Evolutionary conservation across 1,284 basidiomycete species (phyloP).

Genomic region (Gymnopus androsaceus): DNA sequence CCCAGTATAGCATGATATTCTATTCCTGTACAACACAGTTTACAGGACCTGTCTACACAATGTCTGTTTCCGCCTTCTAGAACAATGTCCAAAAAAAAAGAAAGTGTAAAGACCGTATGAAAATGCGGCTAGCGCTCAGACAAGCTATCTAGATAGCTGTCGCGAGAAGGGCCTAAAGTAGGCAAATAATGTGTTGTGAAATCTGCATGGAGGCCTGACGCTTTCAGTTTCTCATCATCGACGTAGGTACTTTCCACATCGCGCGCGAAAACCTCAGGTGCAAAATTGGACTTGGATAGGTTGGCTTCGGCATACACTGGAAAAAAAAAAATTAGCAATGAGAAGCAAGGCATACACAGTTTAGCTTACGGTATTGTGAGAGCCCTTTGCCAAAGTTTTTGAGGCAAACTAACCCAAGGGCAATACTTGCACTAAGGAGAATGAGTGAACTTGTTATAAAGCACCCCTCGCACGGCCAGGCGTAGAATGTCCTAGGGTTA

Average conservation of each 20-base stretch:
- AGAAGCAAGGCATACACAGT: background rate
- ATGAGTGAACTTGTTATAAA: slow-evolving; percentile 49
- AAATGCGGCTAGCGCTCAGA: background rate
- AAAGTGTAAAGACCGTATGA: background rate
- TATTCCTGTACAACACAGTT: background rate
- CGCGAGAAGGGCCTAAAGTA: background rate
- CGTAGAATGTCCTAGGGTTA: slow-evolving; percentile 43
- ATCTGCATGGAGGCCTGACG: background rate
- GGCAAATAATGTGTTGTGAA: slow-evolving; percentile 9
- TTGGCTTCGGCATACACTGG: slow-evolving; percentile 48
- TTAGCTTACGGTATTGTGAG: slow-evolving; percentile 44
- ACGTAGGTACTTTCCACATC: slow-evolving; percentile 31
- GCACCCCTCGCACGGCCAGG: slow-evolving; percentile 58
- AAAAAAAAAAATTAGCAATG: background rate
- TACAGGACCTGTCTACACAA: no score
- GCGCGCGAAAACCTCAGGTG: slow-evolving; percentile 45
- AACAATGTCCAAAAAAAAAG: background rate
- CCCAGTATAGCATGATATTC: background rate
- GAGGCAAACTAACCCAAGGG: slow-evolving; percentile 49
- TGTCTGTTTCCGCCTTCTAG: no score
- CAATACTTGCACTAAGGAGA: slow-evolving; percentile 44
- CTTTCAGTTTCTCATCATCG: background rate
- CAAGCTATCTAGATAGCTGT: background rate
- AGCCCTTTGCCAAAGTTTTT: slow-evolving; percentile 55
- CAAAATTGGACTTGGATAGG: slow-evolving; percentile 44